Evolutionary conservation across 768 basidiomycete species (phyloP).

Genomic region (Cystofilobasidium ferigula): DNA sequence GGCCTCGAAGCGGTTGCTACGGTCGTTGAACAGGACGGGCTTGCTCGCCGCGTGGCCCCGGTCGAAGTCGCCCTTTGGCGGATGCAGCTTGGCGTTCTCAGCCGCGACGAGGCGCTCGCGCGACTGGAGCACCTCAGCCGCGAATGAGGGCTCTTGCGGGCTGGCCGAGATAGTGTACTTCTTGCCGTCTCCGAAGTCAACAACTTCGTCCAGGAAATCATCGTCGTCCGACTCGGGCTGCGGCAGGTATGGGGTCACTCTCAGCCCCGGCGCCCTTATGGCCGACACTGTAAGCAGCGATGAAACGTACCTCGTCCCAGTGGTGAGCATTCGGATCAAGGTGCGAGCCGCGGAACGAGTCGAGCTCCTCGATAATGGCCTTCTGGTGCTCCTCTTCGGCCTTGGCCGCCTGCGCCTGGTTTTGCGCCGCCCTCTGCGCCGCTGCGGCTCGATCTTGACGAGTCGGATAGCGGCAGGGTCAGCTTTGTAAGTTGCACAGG

Average conservation of each 20-base stretch:
- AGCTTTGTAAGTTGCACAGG: not conserved
- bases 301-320: slow-evolving; percentile 84
- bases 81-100: slow-evolving; percentile 45
- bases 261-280: too few relatives aligned
- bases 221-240: slow-evolving; percentile 73
- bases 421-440: not conserved
- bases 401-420: slow-evolving; percentile 44
- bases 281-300: too few relatives aligned
- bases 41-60: slow-evolving; percentile 59
- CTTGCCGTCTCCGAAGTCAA: slow-evolving; percentile 91
- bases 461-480: not conserved
- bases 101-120: slow-evolving; percentile 40
- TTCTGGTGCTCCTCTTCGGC: slow-evolving; percentile 51
- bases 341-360: slow-evolving; percentile 88
- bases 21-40: slow-evolving; percentile 76
- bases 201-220: slow-evolving; percentile 73
- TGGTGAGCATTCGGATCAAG: slow-evolving; percentile 87
- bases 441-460: not conserved
- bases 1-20: slow-evolving; percentile 73
- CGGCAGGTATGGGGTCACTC: too few relatives aligned
- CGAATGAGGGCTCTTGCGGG: slow-evolving; percentile 15
- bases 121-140: slow-evolving; percentile 28
- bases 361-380: slow-evolving; percentile 66
- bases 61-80: slow-evolving; percentile 71
- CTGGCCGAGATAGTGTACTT: slow-evolving; percentile 64